Evolutionary conservation across 345 rosid species (phyloP).

Genomic region (Melaleuca alternifolia): DNA sequence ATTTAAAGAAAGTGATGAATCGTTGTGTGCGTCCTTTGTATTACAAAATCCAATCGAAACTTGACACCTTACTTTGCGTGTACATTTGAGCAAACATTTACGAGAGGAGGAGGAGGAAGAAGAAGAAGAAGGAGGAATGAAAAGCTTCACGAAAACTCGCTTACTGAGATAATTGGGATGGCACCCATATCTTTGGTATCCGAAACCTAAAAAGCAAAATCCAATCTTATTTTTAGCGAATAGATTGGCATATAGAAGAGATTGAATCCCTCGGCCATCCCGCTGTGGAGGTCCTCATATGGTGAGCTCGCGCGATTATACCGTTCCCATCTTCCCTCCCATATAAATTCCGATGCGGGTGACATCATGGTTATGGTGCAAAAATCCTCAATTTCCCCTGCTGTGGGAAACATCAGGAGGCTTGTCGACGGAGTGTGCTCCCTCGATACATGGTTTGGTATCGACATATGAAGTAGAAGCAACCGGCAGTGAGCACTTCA

Average conservation of each 20-base stretch:
- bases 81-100: background rate
- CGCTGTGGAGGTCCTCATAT: background rate
- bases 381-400: fast-evolving
- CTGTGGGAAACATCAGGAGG: background rate
- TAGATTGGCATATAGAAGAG: fast-evolving
- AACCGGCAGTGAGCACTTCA: background rate
- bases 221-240: fast-evolving
- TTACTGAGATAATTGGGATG: fast-evolving
- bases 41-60: background rate
- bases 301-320: fast-evolving
- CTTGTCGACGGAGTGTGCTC: background rate
- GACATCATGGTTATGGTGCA: background rate
- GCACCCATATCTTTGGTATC: fast-evolving
- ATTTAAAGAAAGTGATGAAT: background rate
- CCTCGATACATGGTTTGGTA: background rate
- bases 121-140: fast-evolving
- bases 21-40: fast-evolving
- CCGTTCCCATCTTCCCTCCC: fast-evolving
- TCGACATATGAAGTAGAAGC: background rate
- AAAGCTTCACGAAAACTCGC: background rate
- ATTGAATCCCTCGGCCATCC: background rate
- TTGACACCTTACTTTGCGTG: background rate
- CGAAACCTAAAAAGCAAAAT: fast-evolving
- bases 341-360: fast-evolving
- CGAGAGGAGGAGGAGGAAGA: background rate